Evolutionary conservation across 75 land plant species (phyloP), one percentile per base, ranked within the genome.

Genomic region (Larix kaempferi): DNA sequence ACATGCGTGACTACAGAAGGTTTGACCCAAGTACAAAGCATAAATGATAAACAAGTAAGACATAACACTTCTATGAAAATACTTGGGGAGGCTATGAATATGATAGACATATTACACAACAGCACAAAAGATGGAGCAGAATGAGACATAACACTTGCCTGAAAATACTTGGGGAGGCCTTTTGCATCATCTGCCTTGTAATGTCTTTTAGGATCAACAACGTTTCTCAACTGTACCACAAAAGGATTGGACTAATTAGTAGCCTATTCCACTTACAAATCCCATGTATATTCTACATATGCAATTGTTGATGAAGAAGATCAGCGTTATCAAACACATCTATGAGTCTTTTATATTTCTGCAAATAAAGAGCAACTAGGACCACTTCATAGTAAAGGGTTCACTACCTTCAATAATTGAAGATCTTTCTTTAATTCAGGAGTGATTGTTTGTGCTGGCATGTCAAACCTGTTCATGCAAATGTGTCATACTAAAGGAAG

Each of bases 181-280:
- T 94, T 96, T 3, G 93, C 90, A 61, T 90, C 92, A 66, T 89
- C 87, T 71, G 88, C 84, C 86, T 92, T 92, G 84, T 94, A 96
- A 80, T 92, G 95, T 73, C 90, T 91, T 78, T 96, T 96, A n/a
- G 99, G 99, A 80, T 96, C 99, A 39, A 96, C 75, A 56, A 85
- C 95, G 79, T 77, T 74, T 76, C 99, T 94, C 81, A 96, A 78
- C 98, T 95, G 85, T 55, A 60, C 15, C 71, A 39, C 22, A 29
- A 66, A 4, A 4, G 4, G 0, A 65, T 29, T 15, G 17, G 15
- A 65, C n/a, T 27, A 4, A 25, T 60, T 23, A 60, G 26, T 60
- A 22, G 10, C 63, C 23, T 23, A 60, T 60, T 22, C 25, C 29
- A 27, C 19, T 74, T n/a, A 5, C 29, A 55, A n/a, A 74, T 8